Evolutionary conservation across 345 rosid genomes (phyloP).

Genomic region (Gossypioides kirkii): DNA sequence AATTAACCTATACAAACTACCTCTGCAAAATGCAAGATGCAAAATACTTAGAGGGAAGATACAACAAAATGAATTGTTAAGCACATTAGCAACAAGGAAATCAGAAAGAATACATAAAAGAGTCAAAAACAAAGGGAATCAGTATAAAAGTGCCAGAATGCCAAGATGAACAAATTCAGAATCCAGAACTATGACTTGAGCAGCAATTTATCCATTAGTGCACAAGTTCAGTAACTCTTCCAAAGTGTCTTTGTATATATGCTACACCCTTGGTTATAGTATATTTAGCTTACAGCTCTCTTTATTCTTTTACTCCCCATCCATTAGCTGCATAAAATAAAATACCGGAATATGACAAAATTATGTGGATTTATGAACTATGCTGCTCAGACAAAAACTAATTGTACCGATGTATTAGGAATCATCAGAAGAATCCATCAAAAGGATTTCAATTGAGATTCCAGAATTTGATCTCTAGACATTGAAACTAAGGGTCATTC

Average conservation of each 20-base stretch:
- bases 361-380: background rate
- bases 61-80: background rate
- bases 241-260: background rate
- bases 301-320: background rate
- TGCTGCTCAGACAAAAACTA: background rate
- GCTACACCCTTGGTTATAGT: background rate
- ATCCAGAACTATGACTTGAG: background rate
- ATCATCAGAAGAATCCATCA: background rate
- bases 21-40: conserved; percentile 55
- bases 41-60: background rate
- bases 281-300: background rate
- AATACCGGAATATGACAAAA: background rate
- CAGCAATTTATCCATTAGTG: background rate
- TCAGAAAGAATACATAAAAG: background rate
- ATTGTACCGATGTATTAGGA: background rate
- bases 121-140: background rate
- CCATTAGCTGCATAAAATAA: background rate
- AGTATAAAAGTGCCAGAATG: background rate
- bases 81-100: background rate
- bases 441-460: too few species aligned
- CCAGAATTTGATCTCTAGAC: too few species aligned
- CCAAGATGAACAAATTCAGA: background rate
- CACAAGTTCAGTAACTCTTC: background rate
- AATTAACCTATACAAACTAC: conserved; percentile 87
- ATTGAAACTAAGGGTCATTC: too few species aligned